Base-by-base conservation (phyloP, 768 basidiomycete genomes). In the Kwoniella sp. region DNA sequence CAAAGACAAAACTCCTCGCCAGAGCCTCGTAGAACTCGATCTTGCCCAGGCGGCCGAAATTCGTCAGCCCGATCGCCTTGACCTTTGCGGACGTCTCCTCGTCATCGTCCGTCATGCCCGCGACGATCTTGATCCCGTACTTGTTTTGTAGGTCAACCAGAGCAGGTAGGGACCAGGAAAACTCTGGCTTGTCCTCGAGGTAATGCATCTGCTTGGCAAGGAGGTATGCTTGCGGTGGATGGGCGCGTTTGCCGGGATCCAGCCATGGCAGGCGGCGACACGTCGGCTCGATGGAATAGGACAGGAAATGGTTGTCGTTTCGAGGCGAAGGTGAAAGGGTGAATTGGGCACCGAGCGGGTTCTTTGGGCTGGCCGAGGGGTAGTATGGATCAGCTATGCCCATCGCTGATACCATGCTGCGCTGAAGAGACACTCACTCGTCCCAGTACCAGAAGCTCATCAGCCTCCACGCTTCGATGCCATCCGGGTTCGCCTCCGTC, bases 371-470 rank as follows among this genome's bases (percentile, higher is more conserved):
- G 22, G 14, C 2, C 27, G 17, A 32, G 25, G 9, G 17, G 3
- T 9, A 5, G 17, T 23, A 43, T 43, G 41, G 10, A 27, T 41
- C 40, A 41, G 37, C 19, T 8, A 39, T 8, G 8, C 9, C 31
- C 31, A 32, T 32, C 9, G 9, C 31, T 8, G 31, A 32, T 39
- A n/a, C n/a, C n/a, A n/a, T n/a, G n/a, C n/a, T n/a, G n/a, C n/a
- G n/a, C n/a, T n/a, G n/a, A n/a, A n/a, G n/a, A 27, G 25, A 17
- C 4, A 59, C 65, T 59, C 39, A 67, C 66, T 59, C 56, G 47
- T 68, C 66, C 66, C 66, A 68, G 39, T 60, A 68, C 52, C 58
- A 62, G 49, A 68, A 68, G 28, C 56, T 56, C 33, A 65, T 14
- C 26, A 68, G n/a, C 36, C 55, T 62, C 66, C 66, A 68, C 9